These are phyloP conservation scores for Trichoderma sp. DNA, from an alignment of 2,329 filamentous ascomycete species.

Conservation along the genomic window DNA sequence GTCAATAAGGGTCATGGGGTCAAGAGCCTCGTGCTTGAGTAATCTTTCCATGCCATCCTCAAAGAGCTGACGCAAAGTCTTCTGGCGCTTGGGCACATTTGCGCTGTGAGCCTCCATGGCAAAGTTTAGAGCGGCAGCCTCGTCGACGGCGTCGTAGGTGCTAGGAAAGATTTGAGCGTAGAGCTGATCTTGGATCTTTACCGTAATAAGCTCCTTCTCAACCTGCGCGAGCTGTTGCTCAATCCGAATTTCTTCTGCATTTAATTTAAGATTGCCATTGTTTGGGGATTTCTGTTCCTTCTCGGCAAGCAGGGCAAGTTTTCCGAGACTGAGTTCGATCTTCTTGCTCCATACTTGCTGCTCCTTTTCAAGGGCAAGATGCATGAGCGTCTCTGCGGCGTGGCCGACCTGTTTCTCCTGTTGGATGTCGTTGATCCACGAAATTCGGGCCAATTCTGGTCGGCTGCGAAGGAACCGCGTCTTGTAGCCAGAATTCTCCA, in stretches of 20 bases:
- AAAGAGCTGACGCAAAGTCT: conserved; percentile 71
- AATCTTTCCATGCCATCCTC: conserved; percentile 71
- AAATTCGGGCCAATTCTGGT: conserved; percentile 73
- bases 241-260: conserved; percentile 43
- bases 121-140: conserved; percentile 75
- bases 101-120: conserved; percentile 69
- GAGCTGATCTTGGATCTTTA: conserved; percentile 78
- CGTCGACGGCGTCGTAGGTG: conserved; percentile 75
- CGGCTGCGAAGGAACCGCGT: conserved; percentile 78
- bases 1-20: conserved; percentile 68
- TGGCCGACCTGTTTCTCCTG: conserved; percentile 74
- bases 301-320: conserved; percentile 75
- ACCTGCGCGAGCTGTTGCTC: conserved; percentile 56
- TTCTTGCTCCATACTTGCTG: conserved; percentile 90
- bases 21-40: conserved; percentile 72
- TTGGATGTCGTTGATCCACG: conserved; percentile 93
- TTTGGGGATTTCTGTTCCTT: conserved; percentile 40
- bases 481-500: conserved; percentile 70
- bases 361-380: conserved; percentile 72
- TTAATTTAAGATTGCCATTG: conserved; percentile 44
- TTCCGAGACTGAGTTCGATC: conserved; percentile 86
- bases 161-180: conserved; percentile 71
- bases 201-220: conserved; percentile 67
- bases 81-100: conserved; percentile 60
- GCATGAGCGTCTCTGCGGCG: conserved; percentile 72